phyloP scores from a whole-genome alignment of 352 stramenopile species.

The Phytopythium ostracodes region DNA sequence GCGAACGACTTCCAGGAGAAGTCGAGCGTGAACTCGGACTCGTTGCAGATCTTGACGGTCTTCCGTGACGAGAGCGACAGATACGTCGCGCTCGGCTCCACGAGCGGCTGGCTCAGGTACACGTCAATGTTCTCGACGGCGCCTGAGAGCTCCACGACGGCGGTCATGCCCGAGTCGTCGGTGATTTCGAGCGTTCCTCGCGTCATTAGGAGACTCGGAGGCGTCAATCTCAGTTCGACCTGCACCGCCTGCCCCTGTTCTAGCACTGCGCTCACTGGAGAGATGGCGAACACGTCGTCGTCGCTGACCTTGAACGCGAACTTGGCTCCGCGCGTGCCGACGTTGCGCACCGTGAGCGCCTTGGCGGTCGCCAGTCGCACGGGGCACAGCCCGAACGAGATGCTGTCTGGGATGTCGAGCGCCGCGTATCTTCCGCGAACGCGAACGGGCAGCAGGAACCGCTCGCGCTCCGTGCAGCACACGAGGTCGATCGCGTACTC shows the following conservation, averaged over 20 bases:
- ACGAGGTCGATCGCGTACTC: slow-evolving; percentile 90
- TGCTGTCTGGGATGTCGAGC: slow-evolving; percentile 89
- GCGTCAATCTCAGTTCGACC: slow-evolving; percentile 66
- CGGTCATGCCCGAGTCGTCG: slow-evolving; percentile 75
- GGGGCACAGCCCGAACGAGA: slow-evolving; percentile 83
- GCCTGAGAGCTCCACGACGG: slow-evolving; percentile 68
- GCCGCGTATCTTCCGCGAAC: slow-evolving; percentile 77
- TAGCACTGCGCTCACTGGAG: slow-evolving; percentile 59
- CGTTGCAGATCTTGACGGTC: slow-evolving; percentile 92
- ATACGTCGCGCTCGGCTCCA: slow-evolving; percentile 88
- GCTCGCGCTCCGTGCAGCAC: slow-evolving; percentile 93
- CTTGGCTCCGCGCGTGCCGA: slow-evolving; percentile 71
- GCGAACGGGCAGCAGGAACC: slow-evolving; percentile 90
- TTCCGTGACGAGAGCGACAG: slow-evolving; percentile 89
- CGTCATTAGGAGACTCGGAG: slow-evolving; percentile 28
- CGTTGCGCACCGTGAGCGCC: slow-evolving; percentile 87
- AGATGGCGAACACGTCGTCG: slow-evolving; percentile 43
- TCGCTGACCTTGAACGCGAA: slow-evolving; percentile 72
- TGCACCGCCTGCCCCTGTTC: slow-evolving; percentile 65
- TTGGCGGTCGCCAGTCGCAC: slow-evolving; percentile 82
- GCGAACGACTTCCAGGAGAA: slow-evolving; percentile 93
- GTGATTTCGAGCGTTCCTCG: slow-evolving; percentile 79
- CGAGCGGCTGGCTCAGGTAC: slow-evolving; percentile 80
- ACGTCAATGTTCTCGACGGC: slow-evolving; percentile 88
- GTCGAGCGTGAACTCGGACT: slow-evolving; percentile 86